Base-by-base conservation (phyloP, 176 grass and related monocot genomes). In the Cenchrus fungigraminus region DNA sequence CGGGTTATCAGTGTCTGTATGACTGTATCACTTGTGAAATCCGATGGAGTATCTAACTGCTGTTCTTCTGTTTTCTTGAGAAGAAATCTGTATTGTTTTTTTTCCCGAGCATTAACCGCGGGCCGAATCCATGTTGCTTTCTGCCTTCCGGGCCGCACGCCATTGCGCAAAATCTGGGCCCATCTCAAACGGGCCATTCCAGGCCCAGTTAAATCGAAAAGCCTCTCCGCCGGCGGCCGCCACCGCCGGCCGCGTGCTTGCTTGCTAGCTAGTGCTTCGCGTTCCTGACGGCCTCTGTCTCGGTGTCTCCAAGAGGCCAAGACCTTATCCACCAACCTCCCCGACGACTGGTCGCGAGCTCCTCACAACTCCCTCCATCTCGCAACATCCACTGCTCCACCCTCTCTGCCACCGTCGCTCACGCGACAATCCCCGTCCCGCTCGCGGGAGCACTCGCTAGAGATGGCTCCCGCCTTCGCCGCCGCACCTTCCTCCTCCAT, bases 391-490 rank as follows among this genome's bases (percentile, higher is more conserved):
- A 31, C 29, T 34, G 25, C 47, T 52, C 37, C 37, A 3, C 37
- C 71, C 71, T 73, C 47, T 20, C 52, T 31, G 8, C 51, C 73
- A 5, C 31, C 52, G 15, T 55, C 51, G 28, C 55, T 37, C 45
- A 31, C 29, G 28, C 37, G 37, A 37, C 37, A 37, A 37, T 37
- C 37, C 37, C 37, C 37, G 37, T 37, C 37, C 37, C 37, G 45
- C 4, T 29, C 32, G 53, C n/a, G 7, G 29, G 64, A 46, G 9
- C 49, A 19, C 16, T 34, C n/a, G 6, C 16, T 13, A 17, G 31
- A 71, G 32, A 86, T 86, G 88, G 11, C 50, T 20, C 57, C 88
- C 5, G 16, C 28, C 43, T 74, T 74, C 70, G 65, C 84, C 50
- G 12, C 42, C 19, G 73, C 73, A 0, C 46, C 79, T 19, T 78